A percentile compares a stretch with the other conserved stretches of the same genome.
Conservation (phyloP, 2,329 filamentous ascomycete species). For the Lachnellula arida region DNA sequence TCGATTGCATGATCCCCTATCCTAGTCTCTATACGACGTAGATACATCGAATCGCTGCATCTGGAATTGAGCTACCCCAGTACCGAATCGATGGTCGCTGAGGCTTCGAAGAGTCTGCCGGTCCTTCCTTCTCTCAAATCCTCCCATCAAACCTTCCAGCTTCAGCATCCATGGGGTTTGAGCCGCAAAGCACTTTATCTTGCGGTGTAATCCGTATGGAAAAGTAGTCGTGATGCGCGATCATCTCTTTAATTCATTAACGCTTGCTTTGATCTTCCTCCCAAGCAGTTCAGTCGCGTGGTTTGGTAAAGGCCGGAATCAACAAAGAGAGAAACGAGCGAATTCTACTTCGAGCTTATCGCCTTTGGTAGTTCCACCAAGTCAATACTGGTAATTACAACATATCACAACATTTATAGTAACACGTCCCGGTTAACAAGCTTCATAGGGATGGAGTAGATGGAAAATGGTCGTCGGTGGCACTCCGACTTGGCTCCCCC, state of each 20-base stretch:
- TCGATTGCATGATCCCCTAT: not conserved
- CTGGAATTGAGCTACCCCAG: not conserved
- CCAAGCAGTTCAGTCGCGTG: not conserved
- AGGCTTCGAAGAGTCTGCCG: not conserved
- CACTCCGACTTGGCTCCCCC: slow-evolving; percentile 51
- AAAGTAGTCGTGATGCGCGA: not conserved
- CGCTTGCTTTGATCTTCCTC: not conserved
- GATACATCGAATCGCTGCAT: not conserved
- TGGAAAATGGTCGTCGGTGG: slow-evolving; percentile 66
- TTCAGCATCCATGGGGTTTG: not conserved
- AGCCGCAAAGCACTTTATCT: not conserved
- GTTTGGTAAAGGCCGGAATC: not conserved
- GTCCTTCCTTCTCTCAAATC: not conserved
- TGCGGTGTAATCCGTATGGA: not conserved
- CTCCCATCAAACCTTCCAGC: not conserved
- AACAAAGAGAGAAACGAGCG: not conserved
- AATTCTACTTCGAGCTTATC: slow-evolving; percentile 6
- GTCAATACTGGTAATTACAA: slow-evolving; percentile 15
- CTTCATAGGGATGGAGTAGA: slow-evolving; percentile 53
- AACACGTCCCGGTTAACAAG: not conserved
- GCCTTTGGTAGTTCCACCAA: slow-evolving; percentile 14
- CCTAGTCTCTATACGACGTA: not conserved
- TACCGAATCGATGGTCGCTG: not conserved
- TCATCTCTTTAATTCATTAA: not conserved
- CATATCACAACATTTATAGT: not conserved